phyloP scores from a whole-genome alignment of 2,329 filamentous ascomycete genomes.

The Exophiala sp. region DNA sequence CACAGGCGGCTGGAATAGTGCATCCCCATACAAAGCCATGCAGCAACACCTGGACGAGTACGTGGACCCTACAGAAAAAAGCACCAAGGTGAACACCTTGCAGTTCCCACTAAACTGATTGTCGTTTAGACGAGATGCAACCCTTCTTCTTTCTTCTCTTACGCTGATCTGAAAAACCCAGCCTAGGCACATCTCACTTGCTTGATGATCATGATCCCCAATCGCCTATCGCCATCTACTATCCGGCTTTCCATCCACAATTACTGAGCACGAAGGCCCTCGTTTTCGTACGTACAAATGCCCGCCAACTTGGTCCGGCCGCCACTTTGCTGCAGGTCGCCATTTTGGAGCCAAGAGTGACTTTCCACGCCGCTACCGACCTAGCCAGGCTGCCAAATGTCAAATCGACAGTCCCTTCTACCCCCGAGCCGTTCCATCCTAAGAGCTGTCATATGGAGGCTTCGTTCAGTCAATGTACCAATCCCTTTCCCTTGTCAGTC shows the following conservation, averaged over 20 bases:
- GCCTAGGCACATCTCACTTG: not conserved
- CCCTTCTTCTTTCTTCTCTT: not conserved
- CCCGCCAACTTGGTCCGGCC: not conserved
- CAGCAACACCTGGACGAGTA: too few relatives aligned
- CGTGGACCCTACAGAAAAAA: not conserved
- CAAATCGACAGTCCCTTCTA: not conserved
- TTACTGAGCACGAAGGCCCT: not conserved
- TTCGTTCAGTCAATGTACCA: not conserved
- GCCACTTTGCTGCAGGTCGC: not conserved
- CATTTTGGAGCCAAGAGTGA: not conserved
- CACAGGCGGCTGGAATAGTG: too few relatives aligned
- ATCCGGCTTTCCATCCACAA: not conserved
- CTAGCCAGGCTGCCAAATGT: not conserved
- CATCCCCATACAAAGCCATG: too few relatives aligned
- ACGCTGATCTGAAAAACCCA: too few relatives aligned
- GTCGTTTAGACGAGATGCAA: not conserved
- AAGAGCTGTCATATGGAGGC: not conserved
- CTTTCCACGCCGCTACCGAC: not conserved
- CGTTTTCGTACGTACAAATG: not conserved
- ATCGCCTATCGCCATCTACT: conserved; percentile 1
- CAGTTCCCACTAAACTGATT: not conserved
- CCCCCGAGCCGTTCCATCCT: not conserved
- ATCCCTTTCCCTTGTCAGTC: not conserved
- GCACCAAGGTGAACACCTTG: not conserved
- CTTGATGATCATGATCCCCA: not conserved